Conservation (phyloP, 2,329 filamentous ascomycete species). For the Aspergillus phoenicis region DNA sequence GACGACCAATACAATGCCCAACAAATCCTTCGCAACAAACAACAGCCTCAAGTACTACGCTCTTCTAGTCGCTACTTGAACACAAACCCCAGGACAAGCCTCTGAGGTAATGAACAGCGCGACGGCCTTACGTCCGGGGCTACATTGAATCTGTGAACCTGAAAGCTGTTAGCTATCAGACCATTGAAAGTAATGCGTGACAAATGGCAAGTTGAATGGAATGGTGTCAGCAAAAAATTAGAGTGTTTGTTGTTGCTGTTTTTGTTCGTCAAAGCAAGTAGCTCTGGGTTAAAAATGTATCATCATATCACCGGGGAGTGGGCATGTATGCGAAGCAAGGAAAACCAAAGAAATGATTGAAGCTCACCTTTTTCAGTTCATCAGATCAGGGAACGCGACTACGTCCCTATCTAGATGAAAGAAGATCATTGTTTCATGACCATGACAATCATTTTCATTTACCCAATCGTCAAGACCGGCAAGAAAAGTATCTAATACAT, state of each 20-base stretch:
- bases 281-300: constrained; percentile 69
- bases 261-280: constrained; percentile 58
- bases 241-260: constrained; percentile 67
- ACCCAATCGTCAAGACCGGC: constrained; percentile 35
- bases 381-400: constrained; percentile 37
- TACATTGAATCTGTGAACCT: constrained; percentile 10
- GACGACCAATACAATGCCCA: not conserved
- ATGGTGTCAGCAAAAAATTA: constrained; percentile 70
- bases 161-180: constrained; percentile 15
- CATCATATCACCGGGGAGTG: constrained; percentile 56
- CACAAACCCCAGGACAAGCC: not conserved
- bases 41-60: not conserved
- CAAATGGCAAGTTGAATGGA: constrained; percentile 3
- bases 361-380: constrained; percentile 28
- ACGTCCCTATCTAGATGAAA: constrained; percentile 36
- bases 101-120: not conserved
- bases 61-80: not conserved
- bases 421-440: constrained; percentile 20
- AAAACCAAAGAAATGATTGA: constrained; percentile 14
- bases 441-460: constrained; percentile 38
- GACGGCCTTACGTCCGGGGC: not conserved
- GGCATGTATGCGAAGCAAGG: not conserved
- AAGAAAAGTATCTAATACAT: constrained; percentile 44
- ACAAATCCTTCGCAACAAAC: not conserved
- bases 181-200: constrained; percentile 4